Percentiles rank a stretch among this genome's conserved stretches.
These are phyloP conservation scores for Leccinum longicurvipes DNA, from an alignment of 768 basidiomycete genomes.

Conservation along the genomic window DNA sequence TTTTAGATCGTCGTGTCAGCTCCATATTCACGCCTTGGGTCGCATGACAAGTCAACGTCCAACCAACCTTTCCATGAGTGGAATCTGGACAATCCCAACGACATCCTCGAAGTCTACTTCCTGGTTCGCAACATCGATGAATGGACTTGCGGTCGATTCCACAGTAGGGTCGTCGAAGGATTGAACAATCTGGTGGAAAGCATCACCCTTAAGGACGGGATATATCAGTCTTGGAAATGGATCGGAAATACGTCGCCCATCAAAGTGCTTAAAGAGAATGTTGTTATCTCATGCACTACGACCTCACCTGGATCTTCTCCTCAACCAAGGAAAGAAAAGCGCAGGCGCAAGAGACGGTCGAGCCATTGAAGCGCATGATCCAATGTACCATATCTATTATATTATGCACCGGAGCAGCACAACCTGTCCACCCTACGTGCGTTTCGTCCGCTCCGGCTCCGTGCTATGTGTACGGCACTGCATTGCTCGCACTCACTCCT, in stretches of 20 bases:
- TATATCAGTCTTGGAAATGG: slow-evolving; percentile 49
- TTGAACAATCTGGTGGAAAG: slow-evolving; percentile 35
- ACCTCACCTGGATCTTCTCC: slow-evolving; percentile 26
- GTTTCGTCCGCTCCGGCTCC: no score
- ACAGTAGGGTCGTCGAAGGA: slow-evolving; percentile 38
- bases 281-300: slow-evolving; percentile 24
- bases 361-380: slow-evolving; percentile 16
- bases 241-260: slow-evolving; percentile 31
- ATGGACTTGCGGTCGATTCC: slow-evolving; percentile 48
- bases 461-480: no score
- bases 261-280: slow-evolving; percentile 37
- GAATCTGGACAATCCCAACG: slow-evolving; percentile 41
- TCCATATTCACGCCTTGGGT: slow-evolving; percentile 35
- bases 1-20: slow-evolving; percentile 48
- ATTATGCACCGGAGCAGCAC: no score
- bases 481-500: no score
- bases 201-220: slow-evolving; percentile 30
- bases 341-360: slow-evolving; percentile 28
- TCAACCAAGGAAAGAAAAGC: slow-evolving; percentile 30
- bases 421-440: no score
- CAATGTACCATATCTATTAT: neutral
- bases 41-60: slow-evolving; percentile 9
- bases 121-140: slow-evolving; percentile 50
- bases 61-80: slow-evolving; percentile 44
- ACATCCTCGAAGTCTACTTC: slow-evolving; percentile 49